Base-by-base conservation (phyloP, 345 rosid species). In the Boechera retrofracta region DNA sequence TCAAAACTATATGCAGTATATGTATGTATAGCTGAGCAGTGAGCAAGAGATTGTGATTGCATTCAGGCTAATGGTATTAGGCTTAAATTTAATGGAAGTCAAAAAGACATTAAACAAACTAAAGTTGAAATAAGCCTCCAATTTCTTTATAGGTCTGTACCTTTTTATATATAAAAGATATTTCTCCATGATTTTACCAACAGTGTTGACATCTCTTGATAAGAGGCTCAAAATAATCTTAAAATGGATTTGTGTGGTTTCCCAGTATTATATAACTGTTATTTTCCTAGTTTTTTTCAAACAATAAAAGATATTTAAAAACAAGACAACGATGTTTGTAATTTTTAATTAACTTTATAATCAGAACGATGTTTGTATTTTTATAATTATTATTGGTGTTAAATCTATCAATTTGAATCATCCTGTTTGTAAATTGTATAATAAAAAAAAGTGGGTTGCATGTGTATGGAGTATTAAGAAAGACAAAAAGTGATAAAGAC, bases 381-480 rank as follows among this genome's bases (percentile, higher is more conserved):
- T 51, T 18, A 4, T n/a, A 11, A 6, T 21, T 51, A 38, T 7
- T 32, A 10, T 42, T 42, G 71, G 47, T 63, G 7, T 4, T 42
- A 7, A 69, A 41, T 18, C 41, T 55, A 6, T 31, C 44, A 33
- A 8, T 36, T 47, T 60, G 11, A 48, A 60, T 28, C 31, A 39
- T 38, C 52, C 10, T 29, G 6, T 57, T 56, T 13, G 15, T 29
- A 53, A 48, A 31, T 35, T 12, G 48, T 36, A 21, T 28, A 38
- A 41, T 75, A 48, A 24, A 72, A 28, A 56, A 68, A 39, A 76
- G 71, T 55, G 71, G 75, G 52, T 42, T 70, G 80, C 80, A 77
- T 69, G 76, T 71, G 76, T 62, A 59, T 76, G 64, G 62, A 45
- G 69, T 62, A 56, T 64, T 77, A 71, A 64, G 76, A 77, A 77